Evolutionary conservation across 345 rosid species (phyloP).

Genomic region (Boechera divaricarpa): DNA sequence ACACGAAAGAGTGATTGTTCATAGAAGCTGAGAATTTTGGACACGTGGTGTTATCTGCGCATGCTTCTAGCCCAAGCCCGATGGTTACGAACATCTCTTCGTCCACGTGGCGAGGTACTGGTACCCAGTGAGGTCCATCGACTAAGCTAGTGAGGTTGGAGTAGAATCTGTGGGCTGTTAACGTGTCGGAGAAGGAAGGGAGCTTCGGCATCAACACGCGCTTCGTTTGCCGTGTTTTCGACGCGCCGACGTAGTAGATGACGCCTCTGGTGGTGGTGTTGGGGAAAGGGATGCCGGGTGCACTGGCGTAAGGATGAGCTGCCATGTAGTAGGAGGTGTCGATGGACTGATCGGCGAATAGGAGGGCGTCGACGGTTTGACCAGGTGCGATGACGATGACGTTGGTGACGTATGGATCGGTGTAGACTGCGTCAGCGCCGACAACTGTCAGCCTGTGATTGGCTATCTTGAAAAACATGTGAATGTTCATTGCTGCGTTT

Average conservation of each 20-base stretch:
- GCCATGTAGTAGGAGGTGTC: constrained; percentile 88
- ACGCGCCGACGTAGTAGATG: constrained; percentile 54
- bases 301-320: constrained; percentile 64
- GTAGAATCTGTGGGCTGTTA: constrained; percentile 71
- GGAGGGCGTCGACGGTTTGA: constrained; percentile 71
- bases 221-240: constrained; percentile 18
- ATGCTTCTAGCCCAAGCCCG: constrained; percentile 55
- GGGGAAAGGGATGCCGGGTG: constrained; percentile 39
- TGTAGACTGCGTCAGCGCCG: constrained; percentile 74
- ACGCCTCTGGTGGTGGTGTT: constrained; percentile 76
- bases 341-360: constrained; percentile 60
- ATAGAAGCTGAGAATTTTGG: constrained; percentile 66
- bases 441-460: constrained; percentile 81
- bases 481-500: constrained; percentile 89
- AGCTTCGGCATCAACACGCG: constrained; percentile 67
- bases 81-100: constrained; percentile 73
- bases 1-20: constrained; percentile 74
- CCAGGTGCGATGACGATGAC: constrained; percentile 72
- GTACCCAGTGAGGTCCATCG: constrained; percentile 61
- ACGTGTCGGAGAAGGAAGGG: constrained; percentile 69
- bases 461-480: constrained; percentile 84
- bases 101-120: constrained; percentile 70
- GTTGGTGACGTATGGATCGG: constrained; percentile 66
- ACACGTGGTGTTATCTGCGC: constrained; percentile 62
- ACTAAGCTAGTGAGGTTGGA: constrained; percentile 54